Conservation (phyloP, 2,329 filamentous ascomycete species). For the Zymoseptoria ardabiliae region DNA sequence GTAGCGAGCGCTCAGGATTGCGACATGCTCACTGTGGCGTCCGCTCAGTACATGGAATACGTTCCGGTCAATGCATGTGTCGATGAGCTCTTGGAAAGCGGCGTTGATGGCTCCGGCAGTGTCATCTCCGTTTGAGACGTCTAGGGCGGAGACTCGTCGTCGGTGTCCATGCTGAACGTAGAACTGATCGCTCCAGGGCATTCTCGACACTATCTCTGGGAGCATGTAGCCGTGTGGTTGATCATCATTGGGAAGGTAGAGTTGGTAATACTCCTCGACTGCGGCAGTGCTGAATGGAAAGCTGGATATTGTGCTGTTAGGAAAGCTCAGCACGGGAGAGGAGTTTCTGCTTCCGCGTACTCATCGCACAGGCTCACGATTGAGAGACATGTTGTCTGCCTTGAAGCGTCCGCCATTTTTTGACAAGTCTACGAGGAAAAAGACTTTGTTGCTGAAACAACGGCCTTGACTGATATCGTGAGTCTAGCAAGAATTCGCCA, state of each 20-base stretch:
- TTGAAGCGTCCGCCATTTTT: background rate
- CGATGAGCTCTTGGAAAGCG: constrained; percentile 59
- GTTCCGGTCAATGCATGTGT: constrained; percentile 36
- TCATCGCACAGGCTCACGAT: background rate
- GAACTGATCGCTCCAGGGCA: constrained; percentile 49
- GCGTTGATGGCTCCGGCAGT: constrained; percentile 51
- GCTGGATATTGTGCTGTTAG: background rate
- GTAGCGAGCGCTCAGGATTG: constrained; percentile 57
- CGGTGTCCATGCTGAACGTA: constrained; percentile 37
- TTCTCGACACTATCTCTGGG: constrained; percentile 51
- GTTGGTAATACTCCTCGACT: constrained; percentile 46
- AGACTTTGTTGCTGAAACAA: background rate
- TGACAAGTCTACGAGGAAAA: background rate
- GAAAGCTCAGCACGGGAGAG: background rate
- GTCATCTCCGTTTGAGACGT: constrained; percentile 50
- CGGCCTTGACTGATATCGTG: too few relatives aligned
- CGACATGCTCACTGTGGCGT: constrained; percentile 73
- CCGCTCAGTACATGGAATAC: constrained; percentile 65
- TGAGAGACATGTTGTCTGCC: background rate
- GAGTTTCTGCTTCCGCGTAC: background rate
- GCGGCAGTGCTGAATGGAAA: constrained; percentile 42
- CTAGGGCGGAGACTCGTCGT: constrained; percentile 18
- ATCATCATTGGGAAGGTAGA: constrained; percentile 61
- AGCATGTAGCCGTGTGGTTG: constrained; percentile 55
- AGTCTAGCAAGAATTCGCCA: too few relatives aligned